A percentile compares a stretch with the other conserved stretches of the same genome.
Evolutionary conservation across 1,284 basidiomycete genomes (phyloP).

Genomic region (Puccinia brachypodii): DNA sequence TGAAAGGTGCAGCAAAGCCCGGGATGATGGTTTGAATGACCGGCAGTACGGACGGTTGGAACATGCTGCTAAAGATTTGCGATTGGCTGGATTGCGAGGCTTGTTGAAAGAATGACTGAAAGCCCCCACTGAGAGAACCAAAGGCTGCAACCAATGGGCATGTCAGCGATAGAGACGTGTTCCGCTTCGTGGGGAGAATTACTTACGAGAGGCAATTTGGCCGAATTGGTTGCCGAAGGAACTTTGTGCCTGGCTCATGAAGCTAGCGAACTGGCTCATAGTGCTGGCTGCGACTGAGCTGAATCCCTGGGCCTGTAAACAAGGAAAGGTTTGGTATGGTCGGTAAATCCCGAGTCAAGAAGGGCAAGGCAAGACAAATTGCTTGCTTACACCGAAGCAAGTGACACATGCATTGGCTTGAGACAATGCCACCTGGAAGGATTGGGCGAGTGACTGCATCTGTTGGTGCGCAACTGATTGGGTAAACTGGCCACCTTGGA

Average conservation of each 20-base stretch:
- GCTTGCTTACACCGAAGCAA: background rate
- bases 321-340: background rate
- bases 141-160: no score
- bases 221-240: background rate
- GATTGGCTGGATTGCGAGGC: background rate
- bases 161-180: no score
- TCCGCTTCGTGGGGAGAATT: no score
- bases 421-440: background rate
- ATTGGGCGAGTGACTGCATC: background rate
- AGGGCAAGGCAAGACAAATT: background rate
- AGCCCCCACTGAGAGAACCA: no score
- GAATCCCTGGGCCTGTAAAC: background rate
- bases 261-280: background rate
- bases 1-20: no score
- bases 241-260: background rate
- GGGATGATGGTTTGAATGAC: no score
- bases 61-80: background rate
- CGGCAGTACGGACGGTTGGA: no score
- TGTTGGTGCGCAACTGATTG: background rate
- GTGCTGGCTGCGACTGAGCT: background rate
- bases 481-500: background rate
- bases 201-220: background rate
- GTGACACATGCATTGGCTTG: background rate
- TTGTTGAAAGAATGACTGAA: no score
- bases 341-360: no score